Percentiles rank a stretch among this genome's conserved stretches.
phyloP scores from a whole-genome alignment of 2,329 filamentous ascomycete genomes.

The Colletotrichum spinosum region DNA sequence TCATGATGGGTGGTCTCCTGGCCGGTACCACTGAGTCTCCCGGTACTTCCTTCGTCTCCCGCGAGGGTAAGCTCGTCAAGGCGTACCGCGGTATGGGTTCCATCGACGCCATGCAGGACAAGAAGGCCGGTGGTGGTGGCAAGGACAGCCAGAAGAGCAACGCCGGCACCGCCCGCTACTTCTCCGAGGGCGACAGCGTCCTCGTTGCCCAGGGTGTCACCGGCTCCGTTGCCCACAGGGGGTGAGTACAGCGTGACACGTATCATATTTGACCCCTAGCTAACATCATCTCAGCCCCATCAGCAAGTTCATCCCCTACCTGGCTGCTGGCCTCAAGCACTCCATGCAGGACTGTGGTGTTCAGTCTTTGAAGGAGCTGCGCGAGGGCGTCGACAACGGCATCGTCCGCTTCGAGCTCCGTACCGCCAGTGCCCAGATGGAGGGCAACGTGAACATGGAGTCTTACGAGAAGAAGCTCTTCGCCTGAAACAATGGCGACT shows the following conservation, averaged over 20 bases:
- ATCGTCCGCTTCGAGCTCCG: slow-evolving; percentile 92
- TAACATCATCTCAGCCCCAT: slow-evolving; percentile 70
- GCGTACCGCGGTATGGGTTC: slow-evolving; percentile 99
- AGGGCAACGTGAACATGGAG: slow-evolving; percentile 98
- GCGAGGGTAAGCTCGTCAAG: slow-evolving; percentile 98
- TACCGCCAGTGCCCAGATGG: slow-evolving; percentile 92
- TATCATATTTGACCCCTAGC: slow-evolving; percentile 21
- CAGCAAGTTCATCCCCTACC: slow-evolving; percentile 95
- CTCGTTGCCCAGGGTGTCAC: slow-evolving; percentile 97
- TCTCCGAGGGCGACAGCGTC: slow-evolving; percentile 95
- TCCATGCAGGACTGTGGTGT: slow-evolving; percentile 95
- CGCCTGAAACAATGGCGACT: slow-evolving; percentile 65
- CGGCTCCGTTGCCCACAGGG: slow-evolving; percentile 83
- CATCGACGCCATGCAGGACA: slow-evolving; percentile 99
- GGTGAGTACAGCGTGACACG: slow-evolving; percentile 52
- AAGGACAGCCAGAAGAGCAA: slow-evolving; percentile 85
- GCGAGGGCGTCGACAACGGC: slow-evolving; percentile 78
- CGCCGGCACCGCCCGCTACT: slow-evolving; percentile 96
- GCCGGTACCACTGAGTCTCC: slow-evolving; percentile 98
- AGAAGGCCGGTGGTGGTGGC: slow-evolving; percentile 84
- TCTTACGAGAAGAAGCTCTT: slow-evolving; percentile 99
- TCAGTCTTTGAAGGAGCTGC: slow-evolving; percentile 81
- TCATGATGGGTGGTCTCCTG: slow-evolving; percentile 99
- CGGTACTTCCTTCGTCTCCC: slow-evolving; percentile 94
- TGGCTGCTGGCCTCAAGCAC: slow-evolving; percentile 96